Conservation (phyloP, 176 grass and related monocot genomes). For the Chrysopogon serrulatus region DNA sequence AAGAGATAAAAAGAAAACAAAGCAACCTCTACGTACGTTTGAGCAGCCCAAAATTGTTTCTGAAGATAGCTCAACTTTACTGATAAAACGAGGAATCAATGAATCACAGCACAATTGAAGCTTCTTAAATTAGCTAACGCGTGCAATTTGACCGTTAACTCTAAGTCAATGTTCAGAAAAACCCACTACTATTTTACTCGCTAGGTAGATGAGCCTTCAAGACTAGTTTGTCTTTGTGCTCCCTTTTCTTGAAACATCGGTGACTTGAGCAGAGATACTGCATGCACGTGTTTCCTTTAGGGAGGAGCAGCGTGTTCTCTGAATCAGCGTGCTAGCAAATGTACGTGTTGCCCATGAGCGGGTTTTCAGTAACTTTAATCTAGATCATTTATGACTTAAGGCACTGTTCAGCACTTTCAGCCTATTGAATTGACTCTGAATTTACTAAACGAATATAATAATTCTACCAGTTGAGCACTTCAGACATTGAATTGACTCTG, state of each 20-base stretch:
- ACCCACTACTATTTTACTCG: not conserved
- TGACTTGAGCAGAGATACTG: not conserved
- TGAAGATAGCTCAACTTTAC: not conserved
- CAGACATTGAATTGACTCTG: not conserved
- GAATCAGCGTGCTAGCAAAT: not conserved
- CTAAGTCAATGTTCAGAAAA: not conserved
- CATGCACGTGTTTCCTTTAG: not conserved
- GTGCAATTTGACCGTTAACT: not conserved
- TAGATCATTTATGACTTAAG: not conserved
- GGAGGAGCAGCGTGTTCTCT: not conserved
- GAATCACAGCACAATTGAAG: too few species aligned
- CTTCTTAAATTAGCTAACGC: too few species aligned
- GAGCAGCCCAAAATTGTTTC: not conserved
- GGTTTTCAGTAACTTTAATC: not conserved
- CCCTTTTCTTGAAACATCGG: constrained; percentile 5
- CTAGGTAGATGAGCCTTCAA: not conserved
- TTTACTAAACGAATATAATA: not conserved
- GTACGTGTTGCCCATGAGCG: not conserved
- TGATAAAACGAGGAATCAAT: not conserved
- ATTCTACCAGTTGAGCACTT: not conserved
- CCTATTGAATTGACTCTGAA: not conserved
- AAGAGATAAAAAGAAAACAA: not conserved
- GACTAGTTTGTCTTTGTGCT: not conserved
- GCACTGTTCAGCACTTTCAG: not conserved
- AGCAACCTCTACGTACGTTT: not conserved